Evolutionary conservation across 805 yeast species (phyloP).

Genomic region (Wickerhamomyces tratensis): DNA sequence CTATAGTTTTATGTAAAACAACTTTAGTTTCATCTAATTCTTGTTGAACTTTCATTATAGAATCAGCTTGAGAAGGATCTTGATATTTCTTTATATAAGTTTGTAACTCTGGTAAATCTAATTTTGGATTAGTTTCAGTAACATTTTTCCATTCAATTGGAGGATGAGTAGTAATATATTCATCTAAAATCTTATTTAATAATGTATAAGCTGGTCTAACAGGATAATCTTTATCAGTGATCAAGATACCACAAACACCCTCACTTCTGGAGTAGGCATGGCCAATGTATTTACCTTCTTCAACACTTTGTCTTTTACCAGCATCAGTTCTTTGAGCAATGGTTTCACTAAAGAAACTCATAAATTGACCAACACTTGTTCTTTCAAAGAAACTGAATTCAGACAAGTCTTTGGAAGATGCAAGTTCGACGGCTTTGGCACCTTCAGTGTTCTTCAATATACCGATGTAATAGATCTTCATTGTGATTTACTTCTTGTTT

Average conservation of each 20-base stretch:
- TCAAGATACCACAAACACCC: conserved; percentile 85
- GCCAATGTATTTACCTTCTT: conserved; percentile 84
- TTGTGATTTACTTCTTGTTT: conserved; percentile 17
- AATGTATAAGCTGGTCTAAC: conserved; percentile 93
- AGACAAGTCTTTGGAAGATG: conserved; percentile 73
- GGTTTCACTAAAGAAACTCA: conserved; percentile 90
- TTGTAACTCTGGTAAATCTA: conserved; percentile 53
- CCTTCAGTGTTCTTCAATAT: conserved; percentile 54
- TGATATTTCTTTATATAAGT: conserved; percentile 76
- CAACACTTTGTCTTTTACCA: conserved; percentile 91
- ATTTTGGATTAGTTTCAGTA: conserved; percentile 32
- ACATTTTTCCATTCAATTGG: conserved; percentile 54
- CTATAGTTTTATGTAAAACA: conserved; percentile 92
- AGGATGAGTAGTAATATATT: conserved; percentile 78
- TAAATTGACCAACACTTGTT: conserved; percentile 75
- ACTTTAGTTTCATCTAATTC: conserved; percentile 97
- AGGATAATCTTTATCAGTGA: conserved; percentile 93
- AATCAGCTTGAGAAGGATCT: conserved; percentile 95
- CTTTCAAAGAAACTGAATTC: conserved; percentile 88
- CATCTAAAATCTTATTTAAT: conserved; percentile 84
- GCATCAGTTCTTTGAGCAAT: conserved; percentile 80
- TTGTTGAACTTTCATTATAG: conserved; percentile 93
- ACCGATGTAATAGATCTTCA: conserved; percentile 92
- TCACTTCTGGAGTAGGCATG: conserved; percentile 87
- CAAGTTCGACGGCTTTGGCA: conserved; percentile 63